phyloP scores from a whole-genome alignment of 805 yeast species.

The Yarrowia sp. region DNA sequence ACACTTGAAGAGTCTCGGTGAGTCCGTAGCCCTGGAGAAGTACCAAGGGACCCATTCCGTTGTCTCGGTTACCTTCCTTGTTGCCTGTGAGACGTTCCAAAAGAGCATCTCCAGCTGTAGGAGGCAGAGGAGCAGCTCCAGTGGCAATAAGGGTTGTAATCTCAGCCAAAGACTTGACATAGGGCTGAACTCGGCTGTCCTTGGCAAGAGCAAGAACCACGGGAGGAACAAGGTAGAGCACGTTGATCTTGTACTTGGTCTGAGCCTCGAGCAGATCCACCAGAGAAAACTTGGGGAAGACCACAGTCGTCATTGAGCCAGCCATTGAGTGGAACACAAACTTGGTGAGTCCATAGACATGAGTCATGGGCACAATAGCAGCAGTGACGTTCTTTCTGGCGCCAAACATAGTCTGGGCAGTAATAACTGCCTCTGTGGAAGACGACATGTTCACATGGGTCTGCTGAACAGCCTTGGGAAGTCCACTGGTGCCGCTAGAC shows the following conservation, averaged over 20 bases:
- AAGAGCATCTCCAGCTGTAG: not conserved
- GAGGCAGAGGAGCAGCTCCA: constrained; percentile 49
- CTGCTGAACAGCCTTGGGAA: constrained; percentile 74
- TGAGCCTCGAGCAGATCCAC: constrained; percentile 34
- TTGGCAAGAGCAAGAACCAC: constrained; percentile 46
- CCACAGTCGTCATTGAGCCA: constrained; percentile 30
- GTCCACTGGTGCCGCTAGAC: constrained; percentile 47
- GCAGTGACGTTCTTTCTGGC: constrained; percentile 37
- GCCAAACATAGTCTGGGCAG: constrained; percentile 38
- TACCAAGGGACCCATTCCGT: constrained; percentile 27
- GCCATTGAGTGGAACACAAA: constrained; percentile 33
- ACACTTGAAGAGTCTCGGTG: constrained; percentile 27
- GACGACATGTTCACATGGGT: constrained; percentile 53
- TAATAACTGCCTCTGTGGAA: constrained; percentile 42
- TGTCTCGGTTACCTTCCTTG: constrained; percentile 34
- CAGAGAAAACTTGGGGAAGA: constrained; percentile 38
- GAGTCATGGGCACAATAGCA: constrained; percentile 37
- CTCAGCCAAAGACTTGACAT: constrained; percentile 42
- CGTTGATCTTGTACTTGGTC: constrained; percentile 38
- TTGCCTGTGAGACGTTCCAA: constrained; percentile 29
- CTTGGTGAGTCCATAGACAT: constrained; percentile 34
- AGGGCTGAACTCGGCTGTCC: constrained; percentile 44
- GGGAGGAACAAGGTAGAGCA: constrained; percentile 44
- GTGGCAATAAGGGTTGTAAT: constrained; percentile 42
- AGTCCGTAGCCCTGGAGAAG: constrained; percentile 25